Evolutionary conservation across 1,139 yeast species (phyloP).

Genomic region (Suhomyces choctaworum): DNA sequence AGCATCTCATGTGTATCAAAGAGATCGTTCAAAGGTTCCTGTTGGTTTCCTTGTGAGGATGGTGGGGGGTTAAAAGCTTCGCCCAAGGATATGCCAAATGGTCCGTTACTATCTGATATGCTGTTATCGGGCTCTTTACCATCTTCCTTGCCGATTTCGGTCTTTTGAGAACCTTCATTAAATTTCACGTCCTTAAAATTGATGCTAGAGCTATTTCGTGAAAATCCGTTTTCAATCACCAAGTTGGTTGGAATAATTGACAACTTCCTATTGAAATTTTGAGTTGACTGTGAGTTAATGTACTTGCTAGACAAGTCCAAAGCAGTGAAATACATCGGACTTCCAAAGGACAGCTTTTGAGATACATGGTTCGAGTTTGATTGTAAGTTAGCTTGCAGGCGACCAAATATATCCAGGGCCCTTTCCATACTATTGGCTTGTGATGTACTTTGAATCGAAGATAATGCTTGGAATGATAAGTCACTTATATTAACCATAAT

Average conservation of each 20-base stretch:
- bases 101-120: too few relatives aligned
- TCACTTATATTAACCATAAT: conserved; percentile 9
- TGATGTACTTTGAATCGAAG: neutral
- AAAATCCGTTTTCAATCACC: conserved; percentile 22
- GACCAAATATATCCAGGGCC: conserved; percentile 3
- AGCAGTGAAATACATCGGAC: conserved; percentile 25
- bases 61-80: too few relatives aligned
- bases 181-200: conserved; percentile 35
- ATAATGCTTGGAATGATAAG: neutral
- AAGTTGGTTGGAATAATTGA: conserved; percentile 33
- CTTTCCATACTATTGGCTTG: neutral
- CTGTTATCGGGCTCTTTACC: neutral
- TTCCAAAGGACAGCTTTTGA: conserved; percentile 30
- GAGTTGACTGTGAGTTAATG: conserved; percentile 14
- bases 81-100: neutral
- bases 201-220: conserved; percentile 14
- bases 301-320: conserved; percentile 18
- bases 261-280: conserved; percentile 24
- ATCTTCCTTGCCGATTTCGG: neutral
- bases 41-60: too few relatives aligned
- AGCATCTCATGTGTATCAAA: conserved; percentile 38
- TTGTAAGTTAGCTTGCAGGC: conserved; percentile 1
- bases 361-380: conserved; percentile 18
- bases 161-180: conserved; percentile 12
- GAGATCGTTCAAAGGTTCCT: conserved; percentile 28